A percentile compares a stretch with the other conserved stretches of the same genome.
Evolutionary conservation across 306 rosid species (phyloP).

Genomic region (Lupinus albus): DNA sequence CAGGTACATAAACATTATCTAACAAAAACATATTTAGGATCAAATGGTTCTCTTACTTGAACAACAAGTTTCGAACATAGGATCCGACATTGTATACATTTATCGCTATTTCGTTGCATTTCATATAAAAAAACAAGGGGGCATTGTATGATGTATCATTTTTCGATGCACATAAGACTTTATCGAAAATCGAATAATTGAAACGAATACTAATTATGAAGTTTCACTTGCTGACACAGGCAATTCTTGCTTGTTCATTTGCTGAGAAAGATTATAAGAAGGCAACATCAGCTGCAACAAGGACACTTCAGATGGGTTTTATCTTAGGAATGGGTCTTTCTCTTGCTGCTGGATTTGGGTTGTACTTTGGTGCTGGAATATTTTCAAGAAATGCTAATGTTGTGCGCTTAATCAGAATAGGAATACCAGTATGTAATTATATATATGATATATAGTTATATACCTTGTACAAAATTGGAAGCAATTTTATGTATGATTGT

Average conservation of each 20-base stretch:
- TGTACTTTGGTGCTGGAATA: conserved; percentile 75
- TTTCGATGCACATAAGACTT: too few relatives aligned
- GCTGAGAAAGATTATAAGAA: conserved; percentile 74
- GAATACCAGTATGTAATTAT: conserved; percentile 62
- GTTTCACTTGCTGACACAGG: conserved; percentile 43
- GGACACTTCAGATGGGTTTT: conserved; percentile 77
- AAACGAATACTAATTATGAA: background rate
- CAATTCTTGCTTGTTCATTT: conserved; percentile 84
- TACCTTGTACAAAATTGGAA: background rate
- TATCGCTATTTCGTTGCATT: too few relatives aligned
- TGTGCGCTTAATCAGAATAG: conserved; percentile 63
- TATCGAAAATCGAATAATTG: background rate
- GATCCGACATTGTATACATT: too few relatives aligned
- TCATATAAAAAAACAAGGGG: too few relatives aligned
- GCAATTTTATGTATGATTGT: background rate
- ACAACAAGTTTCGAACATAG: too few relatives aligned
- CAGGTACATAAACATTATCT: conserved; percentile 54
- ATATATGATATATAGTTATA: too few relatives aligned
- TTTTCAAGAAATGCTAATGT: conserved; percentile 68
- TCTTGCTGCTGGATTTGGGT: conserved; percentile 65
- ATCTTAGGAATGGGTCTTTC: conserved; percentile 73
- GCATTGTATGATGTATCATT: too few relatives aligned
- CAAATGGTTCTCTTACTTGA: too few relatives aligned
- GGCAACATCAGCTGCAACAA: conserved; percentile 56
- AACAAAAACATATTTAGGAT: background rate